Base-by-base conservation (phyloP, 306 rosid genomes). In the Quercus aquifolioides region DNA sequence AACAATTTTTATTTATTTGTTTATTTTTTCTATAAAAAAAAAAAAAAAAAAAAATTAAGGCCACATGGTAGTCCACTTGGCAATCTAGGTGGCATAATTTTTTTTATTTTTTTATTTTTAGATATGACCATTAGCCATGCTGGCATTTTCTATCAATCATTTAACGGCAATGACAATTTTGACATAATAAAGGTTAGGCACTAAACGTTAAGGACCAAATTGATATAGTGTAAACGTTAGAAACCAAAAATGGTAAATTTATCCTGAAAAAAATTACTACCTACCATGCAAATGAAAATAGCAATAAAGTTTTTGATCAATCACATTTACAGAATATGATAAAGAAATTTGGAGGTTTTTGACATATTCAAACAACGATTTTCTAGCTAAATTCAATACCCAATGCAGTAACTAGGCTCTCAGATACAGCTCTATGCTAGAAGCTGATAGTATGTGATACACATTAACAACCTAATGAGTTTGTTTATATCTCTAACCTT, bases 301-400 rank as follows among this genome's bases (percentile, higher is more conserved):
- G 67, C 19, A 62, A 75, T 68, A 33, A 74, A 23, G 67, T 26
- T 26, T 26, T 26, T 25, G 33, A 2, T 60, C 31, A 13, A 23
- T 28, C 71, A 62, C 35, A 76, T 71, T 87, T 81, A 80, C 86
- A 79, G 60, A 67, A 83, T 28, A 43, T 70, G 51, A 57, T 77
- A 78, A 59, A 63, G 79, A 49, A 72, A 84, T 65, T 77, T 57
- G 58, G 60, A 79, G 52, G 59, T 74, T 57, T 74, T 49, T 52
- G 74, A 86, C 84, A 88, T 77, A 58, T 81, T 72, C 77, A 62
- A 65, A 86, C 89, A 38, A 74, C 28, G 21, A 78, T 71, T 75
- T 63, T 86, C 88, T 82, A 43, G 83, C 88, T 83, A 81, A 69
- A 81, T 56, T 79, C 79, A 56, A n/a, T 46, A 79, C 74, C 17